Percentiles rank a stretch among this genome's conserved stretches.
These are phyloP conservation scores for Rostrohypoxylon terebratum DNA, from an alignment of 495 filamentous ascomycete species.

Conservation along the genomic window DNA sequence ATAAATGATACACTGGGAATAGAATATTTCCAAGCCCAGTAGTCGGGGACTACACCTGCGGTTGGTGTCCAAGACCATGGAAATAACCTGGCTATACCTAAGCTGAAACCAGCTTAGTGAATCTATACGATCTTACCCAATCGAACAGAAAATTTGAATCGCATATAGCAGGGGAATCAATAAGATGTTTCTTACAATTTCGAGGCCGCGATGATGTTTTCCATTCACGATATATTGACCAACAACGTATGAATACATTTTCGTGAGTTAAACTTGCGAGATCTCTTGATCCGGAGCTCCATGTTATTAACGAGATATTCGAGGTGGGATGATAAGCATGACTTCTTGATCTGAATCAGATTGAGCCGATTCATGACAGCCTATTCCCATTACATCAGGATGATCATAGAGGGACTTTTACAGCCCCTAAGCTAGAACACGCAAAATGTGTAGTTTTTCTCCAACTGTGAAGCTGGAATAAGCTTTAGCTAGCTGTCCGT, in stretches of 20 bases:
- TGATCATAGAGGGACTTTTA: not conserved
- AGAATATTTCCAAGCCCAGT: not conserved
- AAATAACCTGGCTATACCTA: constrained; percentile 6
- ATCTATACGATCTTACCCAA: not conserved
- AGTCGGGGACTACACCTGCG: not conserved
- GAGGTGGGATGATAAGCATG: not conserved
- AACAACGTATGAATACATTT: not conserved
- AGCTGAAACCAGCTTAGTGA: not conserved
- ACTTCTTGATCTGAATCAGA: not conserved
- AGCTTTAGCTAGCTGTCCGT: not conserved
- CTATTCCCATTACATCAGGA: not conserved
- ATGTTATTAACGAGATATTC: no score
- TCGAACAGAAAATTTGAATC: not conserved
- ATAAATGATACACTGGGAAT: not conserved
- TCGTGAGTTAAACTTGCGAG: no score
- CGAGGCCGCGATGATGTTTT: not conserved
- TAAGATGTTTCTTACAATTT: not conserved
- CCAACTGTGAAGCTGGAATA: not conserved
- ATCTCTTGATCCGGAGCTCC: no score
- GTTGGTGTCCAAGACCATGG: not conserved
- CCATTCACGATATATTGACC: not conserved
- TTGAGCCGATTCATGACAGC: not conserved
- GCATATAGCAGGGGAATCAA: not conserved
- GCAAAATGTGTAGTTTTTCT: not conserved
- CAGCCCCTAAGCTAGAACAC: not conserved